phyloP scores from a whole-genome alignment of 2,329 filamentous ascomycete species.

The Hymenoscyphus albidus region DNA sequence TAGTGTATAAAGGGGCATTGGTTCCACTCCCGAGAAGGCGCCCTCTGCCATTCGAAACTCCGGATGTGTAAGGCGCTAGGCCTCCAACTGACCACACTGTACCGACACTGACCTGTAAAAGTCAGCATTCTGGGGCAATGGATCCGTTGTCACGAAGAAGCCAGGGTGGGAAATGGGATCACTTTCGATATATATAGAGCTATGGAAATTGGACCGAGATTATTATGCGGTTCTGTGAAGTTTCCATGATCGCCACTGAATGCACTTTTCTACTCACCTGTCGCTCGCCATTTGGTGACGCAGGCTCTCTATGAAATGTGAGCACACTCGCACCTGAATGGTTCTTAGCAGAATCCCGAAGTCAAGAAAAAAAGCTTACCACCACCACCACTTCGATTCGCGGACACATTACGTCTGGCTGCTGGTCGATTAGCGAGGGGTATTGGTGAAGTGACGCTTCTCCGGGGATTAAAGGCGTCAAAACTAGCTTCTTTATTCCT shows the following conservation, averaged over 20 bases:
- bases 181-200: not conserved
- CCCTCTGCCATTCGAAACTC: conserved; percentile 60
- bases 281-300: conserved; percentile 27
- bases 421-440: conserved; percentile 17
- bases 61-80: conserved; percentile 52
- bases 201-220: not conserved
- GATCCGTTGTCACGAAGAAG: not conserved
- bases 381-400: conserved; percentile 29
- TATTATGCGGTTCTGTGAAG: not conserved
- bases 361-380: conserved; percentile 10
- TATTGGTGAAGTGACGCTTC: conserved; percentile 29
- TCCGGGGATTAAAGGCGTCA: conserved; percentile 51
- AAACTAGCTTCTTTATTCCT: conserved; percentile 41
- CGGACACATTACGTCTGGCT: conserved; percentile 23
- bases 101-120: conserved; percentile 56
- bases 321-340: conserved; percentile 30
- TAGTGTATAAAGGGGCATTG: conserved; percentile 62
- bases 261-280: conserved; percentile 27
- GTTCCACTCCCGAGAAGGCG: conserved; percentile 65
- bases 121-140: conserved; percentile 14
- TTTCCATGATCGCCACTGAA: not conserved
- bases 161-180: not conserved
- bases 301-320: conserved; percentile 31
- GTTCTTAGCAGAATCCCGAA: conserved; percentile 10
- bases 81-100: conserved; percentile 76